Base-by-base conservation (phyloP, 257 asterid genomes). In the Dorcoceras hygrometricum region DNA sequence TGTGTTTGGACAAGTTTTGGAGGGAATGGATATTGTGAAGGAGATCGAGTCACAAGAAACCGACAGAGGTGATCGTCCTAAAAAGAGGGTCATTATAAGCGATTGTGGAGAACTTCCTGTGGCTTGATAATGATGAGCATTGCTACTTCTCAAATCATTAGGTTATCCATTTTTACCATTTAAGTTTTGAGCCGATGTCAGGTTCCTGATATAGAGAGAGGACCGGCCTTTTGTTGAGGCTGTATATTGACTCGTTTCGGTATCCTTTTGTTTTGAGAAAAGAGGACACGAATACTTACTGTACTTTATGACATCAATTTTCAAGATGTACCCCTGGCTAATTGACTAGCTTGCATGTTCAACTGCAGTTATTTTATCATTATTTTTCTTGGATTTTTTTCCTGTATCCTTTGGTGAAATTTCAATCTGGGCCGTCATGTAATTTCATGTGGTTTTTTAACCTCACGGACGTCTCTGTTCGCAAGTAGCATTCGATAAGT, bases 1-100 rank as follows among this genome's bases (percentile, higher is more conserved):
- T 24, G 99, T 93, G 67, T 93, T 93, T 39, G 99, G 99, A 79
- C 99, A 93, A 82, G 97, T 93, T 57, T 56, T 93, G 73, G 97
- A 93, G 73, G 99, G 99, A 67, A 82, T 93, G 96, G 97, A 93
- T 51, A 34, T 88, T 22, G 95, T 93, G 20, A 83, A 68, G 78
- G 55, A 75, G 73, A 78, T 93, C 14, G 99, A 93, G 61, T 80
- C 88, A 3, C 95, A 83, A 76, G 90, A 85, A 55, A 90, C 99
- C 0, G 99, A 90, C 79, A 80, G 99, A 78, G 99, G 97, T 43
- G 99, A 93, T 68, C 92, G 95, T 22, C 99, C 99, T 28, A 57
- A 27, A 59, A 80, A 79, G 88, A 85, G 87, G 83, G 97, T 93
- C n/a, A 84, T 84, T 23, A 70, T 93, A 69, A 90, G 95, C 67